Evolutionary conservation across 192 early-diverging fungal genomes (phyloP), one percentile per base, ranked within the genome.

Genomic region (Mortierella alpina): DNA sequence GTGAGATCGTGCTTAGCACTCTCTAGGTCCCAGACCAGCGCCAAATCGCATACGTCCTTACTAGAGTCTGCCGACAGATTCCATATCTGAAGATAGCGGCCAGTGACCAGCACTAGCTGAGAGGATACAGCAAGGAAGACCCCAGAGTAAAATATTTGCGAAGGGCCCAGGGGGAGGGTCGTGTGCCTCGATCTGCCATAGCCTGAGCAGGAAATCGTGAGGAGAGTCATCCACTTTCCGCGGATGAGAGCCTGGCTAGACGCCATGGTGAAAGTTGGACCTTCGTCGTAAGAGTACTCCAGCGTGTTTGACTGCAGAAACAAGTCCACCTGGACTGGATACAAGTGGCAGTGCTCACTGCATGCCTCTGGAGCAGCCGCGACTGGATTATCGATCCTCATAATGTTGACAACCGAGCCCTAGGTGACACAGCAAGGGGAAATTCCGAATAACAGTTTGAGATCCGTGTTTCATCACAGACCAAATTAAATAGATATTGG

Each of bases 391-490:
- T 55, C 66, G 41, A 45, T 46, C 31, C 58, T 68, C 23, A 68
- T 47, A 68, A 68, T 68, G n/a, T 68, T 68, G 13, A 68, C 66
- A 18, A 68, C 55, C n/a, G 66, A 68, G 7, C 66, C 66, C 56
- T 67, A 46, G 1, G 31, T 31, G 31, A 31, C 31, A 31, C 31
- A 31, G 1, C 31, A 31, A 31, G 31, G 31, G 31, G 31, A 31
- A 31, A 31, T 31, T 31, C 31, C 31, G 31, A 31, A 31, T 31
- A 31, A 31, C 31, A 31, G 31, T 31, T 31, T 31, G 31, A 31
- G 31, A 31, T 31, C 31, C 31, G 31, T 31, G 31, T 31, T 31
- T 31, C 31, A 31, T 31, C 31, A 31, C 31, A 31, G 31, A 31
- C 31, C 1, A 31, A 31, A 31, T 31, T 31, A 31, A 31, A 31